Evolutionary conservation across 257 asterid genomes (phyloP).

Genomic region (Leonotis leonurus): DNA sequence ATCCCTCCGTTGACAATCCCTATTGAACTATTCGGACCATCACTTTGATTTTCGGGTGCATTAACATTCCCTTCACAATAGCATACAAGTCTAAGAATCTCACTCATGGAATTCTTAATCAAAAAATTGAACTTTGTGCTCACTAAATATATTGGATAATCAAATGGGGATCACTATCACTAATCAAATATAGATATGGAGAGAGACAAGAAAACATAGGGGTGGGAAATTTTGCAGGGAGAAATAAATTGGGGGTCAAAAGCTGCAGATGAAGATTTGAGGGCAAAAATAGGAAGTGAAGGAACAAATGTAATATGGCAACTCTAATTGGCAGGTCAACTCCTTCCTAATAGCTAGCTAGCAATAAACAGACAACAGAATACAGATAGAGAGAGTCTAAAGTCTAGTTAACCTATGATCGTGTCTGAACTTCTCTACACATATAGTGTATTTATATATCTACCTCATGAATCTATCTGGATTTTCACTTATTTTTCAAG

Average conservation of each 20-base stretch:
- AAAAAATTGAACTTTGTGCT: background rate
- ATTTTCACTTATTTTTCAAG: background rate
- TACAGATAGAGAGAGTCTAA: background rate
- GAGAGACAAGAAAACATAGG: slow-evolving; percentile 19
- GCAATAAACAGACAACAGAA: background rate
- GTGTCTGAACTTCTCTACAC: background rate
- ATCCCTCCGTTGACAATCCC: no score
- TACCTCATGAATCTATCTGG: background rate
- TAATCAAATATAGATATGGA: background rate
- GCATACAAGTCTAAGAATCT: no score
- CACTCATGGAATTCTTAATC: no score
- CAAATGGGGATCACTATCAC: background rate
- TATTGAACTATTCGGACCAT: no score
- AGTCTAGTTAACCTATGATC: slow-evolving; percentile 2
- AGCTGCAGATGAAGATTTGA: slow-evolving; percentile 26
- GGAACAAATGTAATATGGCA: slow-evolving; percentile 27
- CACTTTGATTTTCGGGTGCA: no score
- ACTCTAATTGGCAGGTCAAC: slow-evolving; percentile 72
- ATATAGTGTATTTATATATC: no score
- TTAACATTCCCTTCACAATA: no score
- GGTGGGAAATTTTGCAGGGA: slow-evolving; percentile 1
- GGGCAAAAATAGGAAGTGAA: slow-evolving; percentile 20
- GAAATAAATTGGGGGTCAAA: slow-evolving; percentile 13
- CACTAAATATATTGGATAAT: background rate
- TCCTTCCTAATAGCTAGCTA: slow-evolving; percentile 15